Conservation (phyloP, 441 rosid species). For the Macaranga tanarius region DNA sequence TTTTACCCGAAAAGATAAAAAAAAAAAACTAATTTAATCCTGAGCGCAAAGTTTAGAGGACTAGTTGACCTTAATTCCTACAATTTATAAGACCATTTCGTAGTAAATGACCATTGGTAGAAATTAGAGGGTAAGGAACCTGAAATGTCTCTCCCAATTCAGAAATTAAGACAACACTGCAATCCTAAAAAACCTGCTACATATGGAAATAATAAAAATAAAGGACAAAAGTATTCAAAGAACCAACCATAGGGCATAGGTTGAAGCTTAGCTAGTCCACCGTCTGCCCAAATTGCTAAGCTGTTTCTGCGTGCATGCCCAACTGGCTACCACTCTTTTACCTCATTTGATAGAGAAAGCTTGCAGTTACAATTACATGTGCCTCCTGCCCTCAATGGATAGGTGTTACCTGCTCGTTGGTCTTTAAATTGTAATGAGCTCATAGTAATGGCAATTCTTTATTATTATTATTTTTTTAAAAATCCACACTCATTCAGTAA, state of each 20-base stretch:
- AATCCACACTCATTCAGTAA: neutral
- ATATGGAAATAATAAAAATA: too few relatives aligned
- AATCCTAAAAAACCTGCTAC: too few relatives aligned
- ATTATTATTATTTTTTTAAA: neutral
- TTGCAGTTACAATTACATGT: constrained; percentile 2
- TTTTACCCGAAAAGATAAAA: too few relatives aligned
- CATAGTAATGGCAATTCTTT: neutral
- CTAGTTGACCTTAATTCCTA: too few relatives aligned
- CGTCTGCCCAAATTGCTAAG: neutral
- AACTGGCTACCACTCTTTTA: neutral
- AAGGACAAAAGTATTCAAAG: neutral
- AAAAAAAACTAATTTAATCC: too few relatives aligned
- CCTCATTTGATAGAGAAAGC: neutral
- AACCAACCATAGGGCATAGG: neutral
- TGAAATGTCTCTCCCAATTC: too few relatives aligned
- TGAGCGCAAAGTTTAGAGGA: too few relatives aligned
- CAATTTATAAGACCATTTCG: too few relatives aligned
- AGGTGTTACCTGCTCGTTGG: neutral
- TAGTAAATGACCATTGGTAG: too few relatives aligned
- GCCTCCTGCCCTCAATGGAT: neutral
- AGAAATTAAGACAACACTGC: too few relatives aligned
- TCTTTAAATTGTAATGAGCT: neutral
- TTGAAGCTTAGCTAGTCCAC: neutral
- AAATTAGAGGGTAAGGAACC: too few relatives aligned
- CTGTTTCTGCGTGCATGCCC: neutral